Evolutionary conservation across 2,329 filamentous ascomycete species (phyloP), one percentile per base, ranked within the genome.

Genomic region (Aspergillus chevalieri): DNA sequence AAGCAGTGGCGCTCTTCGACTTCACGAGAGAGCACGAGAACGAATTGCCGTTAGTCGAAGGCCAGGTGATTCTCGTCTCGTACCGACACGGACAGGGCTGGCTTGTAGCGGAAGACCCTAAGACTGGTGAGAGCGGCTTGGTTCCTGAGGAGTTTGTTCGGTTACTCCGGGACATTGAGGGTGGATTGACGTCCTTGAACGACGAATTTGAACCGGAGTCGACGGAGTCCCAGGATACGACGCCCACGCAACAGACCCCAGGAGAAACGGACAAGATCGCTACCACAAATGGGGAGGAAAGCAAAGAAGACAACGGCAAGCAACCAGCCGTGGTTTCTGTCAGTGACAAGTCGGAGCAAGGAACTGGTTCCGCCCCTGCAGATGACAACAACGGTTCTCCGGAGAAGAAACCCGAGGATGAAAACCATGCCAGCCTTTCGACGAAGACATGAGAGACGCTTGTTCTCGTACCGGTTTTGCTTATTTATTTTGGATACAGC

Each of bases 141-240:
- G 93, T 98, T 1, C 93, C 93, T 0, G 93, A 98, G 70, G 91
- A 94, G 69, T 98, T 97, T 65, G 93, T 98, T 39, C 84, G 93
- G 14, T 76, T 98, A 43, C 78, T 98, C 52, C 84, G 90, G 44
- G 90, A 97, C 63, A 96, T 97, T 48, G 90, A 96, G 67, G 91
- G 91, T 17, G 92, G 90, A 30, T 83, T 91, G 75, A 86, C 80
- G 53, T 87, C 86, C 62, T 68, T 90, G 53, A 71, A 71, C 22
- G 84, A 81, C 22, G 79, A 84, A 47, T 63, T 80, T 8, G 62
- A 61, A 14, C 52, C 63, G 22, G 63, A 65, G 39, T 52, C 60
- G 17, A 74, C 68, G 24, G 62, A 58, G 33, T 61, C 64, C 8
- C 26, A 28, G 8, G 9, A 10, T 28, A 28, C 26, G 26, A 28